Conservation (phyloP, 78 protist genomes). For the Dictyostelium purpureum region DNA sequence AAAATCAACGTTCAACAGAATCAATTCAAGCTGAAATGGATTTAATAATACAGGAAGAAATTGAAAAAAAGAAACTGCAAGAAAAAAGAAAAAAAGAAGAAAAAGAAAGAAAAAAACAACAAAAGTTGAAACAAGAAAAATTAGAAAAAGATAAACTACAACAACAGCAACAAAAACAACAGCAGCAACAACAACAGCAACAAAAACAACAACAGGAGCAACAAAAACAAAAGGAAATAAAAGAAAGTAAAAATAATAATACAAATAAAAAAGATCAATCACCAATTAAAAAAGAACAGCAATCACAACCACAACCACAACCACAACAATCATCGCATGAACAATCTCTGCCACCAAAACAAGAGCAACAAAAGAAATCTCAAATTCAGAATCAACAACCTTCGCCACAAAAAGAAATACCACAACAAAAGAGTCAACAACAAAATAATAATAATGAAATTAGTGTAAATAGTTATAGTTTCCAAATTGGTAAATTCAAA, state of each 20-base stretch:
- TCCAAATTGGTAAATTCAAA: slow-evolving; percentile 65
- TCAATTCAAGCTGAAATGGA: slow-evolving; percentile 10
- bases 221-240: too few relatives aligned
- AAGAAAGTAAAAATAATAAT: too few relatives aligned
- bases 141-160: background rate
- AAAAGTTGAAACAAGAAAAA: background rate
- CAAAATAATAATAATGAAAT: background rate
- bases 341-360: too few relatives aligned
- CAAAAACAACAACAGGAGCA: background rate
- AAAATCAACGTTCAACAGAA: slow-evolving; percentile 5
- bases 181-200: background rate
- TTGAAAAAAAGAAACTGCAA: slow-evolving; percentile 6
- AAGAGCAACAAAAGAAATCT: background rate
- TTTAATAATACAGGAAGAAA: background rate
- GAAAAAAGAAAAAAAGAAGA: background rate
- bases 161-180: background rate
- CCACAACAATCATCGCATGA: background rate
- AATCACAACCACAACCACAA: background rate
- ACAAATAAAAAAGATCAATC: too few relatives aligned
- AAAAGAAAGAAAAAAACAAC: slow-evolving; percentile 4
- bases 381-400: background rate
- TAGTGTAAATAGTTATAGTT: slow-evolving; percentile 5
- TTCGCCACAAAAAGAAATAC: background rate
- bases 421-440: background rate
- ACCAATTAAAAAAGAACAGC: too few relatives aligned